Conservation (phyloP, 164 flowering plant genomes). For the Nymphaea thermarum region DNA sequence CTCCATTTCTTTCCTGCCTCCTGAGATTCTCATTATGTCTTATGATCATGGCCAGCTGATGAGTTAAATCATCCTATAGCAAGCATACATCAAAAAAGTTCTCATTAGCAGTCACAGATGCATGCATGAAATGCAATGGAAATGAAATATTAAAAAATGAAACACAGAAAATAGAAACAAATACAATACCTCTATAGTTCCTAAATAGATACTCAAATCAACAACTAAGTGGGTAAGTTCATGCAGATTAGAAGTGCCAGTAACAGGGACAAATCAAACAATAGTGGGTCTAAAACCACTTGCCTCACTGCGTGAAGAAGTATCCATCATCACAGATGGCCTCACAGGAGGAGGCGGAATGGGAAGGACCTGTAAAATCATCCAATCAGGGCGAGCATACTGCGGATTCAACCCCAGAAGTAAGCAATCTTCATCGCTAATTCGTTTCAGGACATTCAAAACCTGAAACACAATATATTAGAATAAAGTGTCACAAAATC, state of each 20-base stretch:
- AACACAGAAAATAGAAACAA: neutral
- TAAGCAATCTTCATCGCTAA: constrained; percentile 85
- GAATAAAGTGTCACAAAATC: neutral
- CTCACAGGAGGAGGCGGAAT: constrained; percentile 99
- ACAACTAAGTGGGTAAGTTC: no score
- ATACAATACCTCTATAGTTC: no score
- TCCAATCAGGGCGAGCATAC: constrained; percentile 99
- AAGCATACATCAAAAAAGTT: neutral
- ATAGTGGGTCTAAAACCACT: constrained; percentile 5
- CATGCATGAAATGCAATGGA: neutral
- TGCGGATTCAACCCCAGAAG: constrained; percentile 77
- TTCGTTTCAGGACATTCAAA: constrained; percentile 75
- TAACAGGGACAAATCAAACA: no score
- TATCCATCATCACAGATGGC: constrained; percentile 99
- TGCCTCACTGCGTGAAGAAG: constrained; percentile 96
- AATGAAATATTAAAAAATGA: neutral
- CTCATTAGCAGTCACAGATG: neutral
- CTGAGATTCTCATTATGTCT: constrained; percentile 89
- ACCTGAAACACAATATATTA: constrained; percentile 35
- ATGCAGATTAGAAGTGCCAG: no score
- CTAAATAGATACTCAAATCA: no score
- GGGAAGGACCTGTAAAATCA: constrained; percentile 96
- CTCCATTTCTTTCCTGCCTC: constrained; percentile 91
- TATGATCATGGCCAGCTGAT: constrained; percentile 93
- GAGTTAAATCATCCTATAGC: constrained; percentile 89